Percentiles rank a stretch among this genome's conserved stretches.
Conservation (phyloP, 495 filamentous ascomycete genomes). For the Xylaria cubensis region DNA sequence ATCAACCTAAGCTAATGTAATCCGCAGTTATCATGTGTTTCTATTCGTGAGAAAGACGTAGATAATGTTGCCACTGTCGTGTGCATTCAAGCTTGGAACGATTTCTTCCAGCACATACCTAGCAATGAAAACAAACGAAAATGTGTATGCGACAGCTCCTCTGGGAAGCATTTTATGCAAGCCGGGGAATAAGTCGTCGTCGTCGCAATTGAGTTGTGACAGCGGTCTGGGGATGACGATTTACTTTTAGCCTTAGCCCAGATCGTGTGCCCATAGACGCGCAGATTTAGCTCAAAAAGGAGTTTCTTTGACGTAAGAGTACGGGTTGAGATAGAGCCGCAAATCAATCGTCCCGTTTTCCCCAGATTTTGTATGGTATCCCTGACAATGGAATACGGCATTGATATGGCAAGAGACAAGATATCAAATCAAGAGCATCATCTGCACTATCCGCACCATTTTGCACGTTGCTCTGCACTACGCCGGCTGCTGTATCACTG, state of each 20-base stretch:
- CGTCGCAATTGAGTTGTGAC: background rate
- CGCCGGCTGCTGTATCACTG: background rate
- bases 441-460: background rate
- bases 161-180: background rate
- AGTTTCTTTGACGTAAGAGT: slow-evolving; percentile 14
- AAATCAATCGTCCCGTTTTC: slow-evolving; percentile 15
- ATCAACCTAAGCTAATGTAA: background rate
- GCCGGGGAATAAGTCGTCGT: background rate
- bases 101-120: background rate
- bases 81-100: background rate
- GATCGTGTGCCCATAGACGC: background rate
- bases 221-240: background rate
- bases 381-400: background rate
- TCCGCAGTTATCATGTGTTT: slow-evolving; percentile 1
- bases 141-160: background rate
- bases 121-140: background rate
- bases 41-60: background rate
- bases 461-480: background rate
- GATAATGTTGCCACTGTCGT: background rate
- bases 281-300: background rate
- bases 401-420: background rate
- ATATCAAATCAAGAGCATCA: background rate
- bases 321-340: slow-evolving; percentile 6
- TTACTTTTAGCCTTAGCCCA: background rate
- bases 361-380: slow-evolving; percentile 13